Conservation (phyloP, 2,329 filamentous ascomycete species). For the Aspergillus viridinutans region DNA sequence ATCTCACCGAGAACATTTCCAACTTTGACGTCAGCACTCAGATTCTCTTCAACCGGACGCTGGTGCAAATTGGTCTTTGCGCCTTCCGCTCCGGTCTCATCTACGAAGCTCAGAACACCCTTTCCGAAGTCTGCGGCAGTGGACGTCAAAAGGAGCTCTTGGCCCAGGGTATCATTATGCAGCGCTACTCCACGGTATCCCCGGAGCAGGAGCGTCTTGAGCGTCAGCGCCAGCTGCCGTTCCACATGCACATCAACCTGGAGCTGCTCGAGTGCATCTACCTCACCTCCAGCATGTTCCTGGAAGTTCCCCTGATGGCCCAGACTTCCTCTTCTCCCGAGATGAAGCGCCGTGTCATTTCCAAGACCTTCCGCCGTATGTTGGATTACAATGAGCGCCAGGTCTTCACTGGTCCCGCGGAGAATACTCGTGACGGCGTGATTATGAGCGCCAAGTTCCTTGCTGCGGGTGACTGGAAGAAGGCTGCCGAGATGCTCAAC, state of each 20-base stretch:
- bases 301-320: slow-evolving; percentile 94
- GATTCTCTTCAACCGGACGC: slow-evolving; percentile 96
- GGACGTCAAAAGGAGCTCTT: slow-evolving; percentile 96
- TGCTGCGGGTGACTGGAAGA: slow-evolving; percentile 97
- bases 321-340: slow-evolving; percentile 96
- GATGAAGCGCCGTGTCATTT: slow-evolving; percentile 95
- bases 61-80: slow-evolving; percentile 96
- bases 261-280: slow-evolving; percentile 98
- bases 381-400: slow-evolving; percentile 99
- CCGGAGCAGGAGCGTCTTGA: slow-evolving; percentile 97
- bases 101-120: slow-evolving; percentile 94
- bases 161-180: slow-evolving; percentile 96
- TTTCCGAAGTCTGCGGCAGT: slow-evolving; percentile 97
- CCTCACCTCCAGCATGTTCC: slow-evolving; percentile 97
- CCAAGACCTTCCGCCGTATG: slow-evolving; percentile 99
- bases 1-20: slow-evolving; percentile 93
- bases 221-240: slow-evolving; percentile 93
- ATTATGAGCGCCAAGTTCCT: slow-evolving; percentile 98
- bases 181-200: slow-evolving; percentile 91
- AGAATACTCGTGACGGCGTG: slow-evolving; percentile 98
- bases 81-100: slow-evolving; percentile 96
- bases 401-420: slow-evolving; percentile 95
- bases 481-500: slow-evolving; percentile 87
- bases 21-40: slow-evolving; percentile 97
- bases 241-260: slow-evolving; percentile 99